Evolutionary conservation across 2,329 filamentous ascomycete species (phyloP), one percentile per base, ranked within the genome.

Genomic region (Amauroascus verrucosus): DNA sequence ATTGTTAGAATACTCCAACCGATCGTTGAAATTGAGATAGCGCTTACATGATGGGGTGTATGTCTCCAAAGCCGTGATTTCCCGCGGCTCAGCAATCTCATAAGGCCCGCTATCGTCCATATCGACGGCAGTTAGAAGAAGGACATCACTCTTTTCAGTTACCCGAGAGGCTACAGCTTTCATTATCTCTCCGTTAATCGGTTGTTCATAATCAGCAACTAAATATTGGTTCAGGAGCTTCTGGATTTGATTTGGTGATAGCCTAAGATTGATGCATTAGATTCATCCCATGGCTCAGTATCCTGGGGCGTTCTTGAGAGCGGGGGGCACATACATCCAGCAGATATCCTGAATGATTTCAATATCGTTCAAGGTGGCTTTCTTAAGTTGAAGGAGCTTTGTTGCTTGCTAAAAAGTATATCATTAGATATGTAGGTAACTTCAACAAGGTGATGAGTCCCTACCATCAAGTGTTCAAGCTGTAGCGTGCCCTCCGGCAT

Each of bases 301-400:
- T 44, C 8, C 24, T 16, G 40, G 13, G 16, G n/a, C n/a, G n/a
- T n/a, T n/a, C n/a, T n/a, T n/a, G n/a, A n/a, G n/a, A 38, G 16
- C 11, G 3, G 16, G 18, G 18, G 48, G 45, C 41, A 80, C 87
- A 82, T 75, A 94, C 91, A 97, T 97, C 91, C 91, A 97, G 80
- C 93, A 98, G 64, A 98, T 98, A 69, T 98, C 93, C 75, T 98
- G 93, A 65, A 98, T 98, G 64, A 98, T 98, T 73, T 98, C 93
- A 64, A 98, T 98, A 65, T 98, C 93, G 69, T 97, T 98, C 67
- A 98, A 75, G 0, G 93, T 98, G 7, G 93, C 93, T 76, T 98
- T 98, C 83, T 98, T 98, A 59, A 98, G 78, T 71, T 98, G 93
- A 59, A 98, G 78, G 59, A 98, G 83, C 75, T 98, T 98, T 18